Base-by-base conservation (phyloP, 2,329 filamentous ascomycete genomes). In the Aspergillus versicolor region DNA sequence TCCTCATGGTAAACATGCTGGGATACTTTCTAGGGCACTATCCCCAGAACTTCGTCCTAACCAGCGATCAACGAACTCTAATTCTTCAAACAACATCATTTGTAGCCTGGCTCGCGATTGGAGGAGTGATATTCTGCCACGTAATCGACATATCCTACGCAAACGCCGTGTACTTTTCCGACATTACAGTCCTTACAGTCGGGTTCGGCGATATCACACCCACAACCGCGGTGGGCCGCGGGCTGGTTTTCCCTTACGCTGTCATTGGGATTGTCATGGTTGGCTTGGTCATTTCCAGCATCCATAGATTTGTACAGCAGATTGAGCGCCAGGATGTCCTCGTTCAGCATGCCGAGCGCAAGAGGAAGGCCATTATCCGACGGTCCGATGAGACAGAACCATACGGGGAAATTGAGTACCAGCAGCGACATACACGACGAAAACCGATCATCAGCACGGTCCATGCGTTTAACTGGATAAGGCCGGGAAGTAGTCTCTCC, bases 51-150 rank as follows among this genome's bases (percentile, higher is more conserved):
- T 96, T 96, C 64, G 79, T 82, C 4, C 80, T 96, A 22, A 92
- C 89, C 0, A 84, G 87, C 52, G 88, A 88, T 59, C 92, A 97
- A 72, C 84, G 92, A 9, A 96, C 91, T 0, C 78, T 97, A 21
- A 96, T 97, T 80, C 76, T 96, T 27, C 92, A 97, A 73, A 96
- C 91, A 1, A 95, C 95, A 73, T 78, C 89, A 54, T 90, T 95
- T 68, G 87, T 96, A 51, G 75, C 90, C 47, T 96, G 94, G 79
- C 78, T 97, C 0, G 85, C 90, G 0, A 74, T 91, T 2, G 92
- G 92, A 1, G 91, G 88, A 0, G 83, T 87, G 0, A 76, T 96
- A 0, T 96, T 94, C 68, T 84, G 85, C 5, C 78, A 78, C 2
- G 81, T 94, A 3, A 88, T 96, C 60, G 81, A 75, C 3, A 94